Conservation (phyloP, 768 basidiomycete species). For the Mycena epipterygia region DNA sequence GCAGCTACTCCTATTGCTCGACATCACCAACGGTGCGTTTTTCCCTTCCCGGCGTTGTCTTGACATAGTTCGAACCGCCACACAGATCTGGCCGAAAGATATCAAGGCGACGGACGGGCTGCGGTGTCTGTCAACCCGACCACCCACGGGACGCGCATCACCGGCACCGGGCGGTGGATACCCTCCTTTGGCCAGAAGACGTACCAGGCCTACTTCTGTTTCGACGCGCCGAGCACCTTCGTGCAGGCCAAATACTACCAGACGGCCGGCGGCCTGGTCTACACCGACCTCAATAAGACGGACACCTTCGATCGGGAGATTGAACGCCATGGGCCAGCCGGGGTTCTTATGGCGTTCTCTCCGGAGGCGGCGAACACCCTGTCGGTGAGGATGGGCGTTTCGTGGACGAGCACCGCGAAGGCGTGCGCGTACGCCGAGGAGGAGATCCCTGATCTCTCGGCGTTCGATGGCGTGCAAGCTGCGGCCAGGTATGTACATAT, state of each 20-base stretch:
- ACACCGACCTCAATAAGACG: constrained; percentile 6
- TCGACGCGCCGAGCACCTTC: constrained; percentile 20
- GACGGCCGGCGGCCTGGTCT: neutral
- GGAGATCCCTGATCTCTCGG: constrained; percentile 43
- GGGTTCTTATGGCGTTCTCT: constrained; percentile 36
- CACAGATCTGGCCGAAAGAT: constrained; percentile 22
- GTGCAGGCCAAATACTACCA: constrained; percentile 21
- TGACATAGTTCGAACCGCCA: neutral
- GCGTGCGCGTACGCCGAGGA: constrained; percentile 59
- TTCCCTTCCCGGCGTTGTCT: neutral
- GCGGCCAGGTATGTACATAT: constrained; percentile 20
- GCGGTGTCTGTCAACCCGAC: constrained; percentile 9
- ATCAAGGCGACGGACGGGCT: constrained; percentile 1
- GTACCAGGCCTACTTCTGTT: constrained; percentile 25
- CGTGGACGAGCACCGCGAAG: constrained; percentile 56
- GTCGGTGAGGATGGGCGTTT: constrained; percentile 57
- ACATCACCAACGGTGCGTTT: constrained; percentile 23
- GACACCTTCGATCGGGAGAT: constrained; percentile 1
- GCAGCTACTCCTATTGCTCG: constrained; percentile 40
- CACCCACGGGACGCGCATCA: constrained; percentile 21
- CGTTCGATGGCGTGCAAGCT: constrained; percentile 16
- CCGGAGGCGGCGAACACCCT: constrained; percentile 41
- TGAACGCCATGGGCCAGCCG: constrained; percentile 2
- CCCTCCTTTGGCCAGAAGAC: constrained; percentile 30
- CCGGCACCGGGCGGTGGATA: constrained; percentile 20